phyloP scores from a whole-genome alignment of 75 land plant species.

The Adiantum capillusveneris region DNA sequence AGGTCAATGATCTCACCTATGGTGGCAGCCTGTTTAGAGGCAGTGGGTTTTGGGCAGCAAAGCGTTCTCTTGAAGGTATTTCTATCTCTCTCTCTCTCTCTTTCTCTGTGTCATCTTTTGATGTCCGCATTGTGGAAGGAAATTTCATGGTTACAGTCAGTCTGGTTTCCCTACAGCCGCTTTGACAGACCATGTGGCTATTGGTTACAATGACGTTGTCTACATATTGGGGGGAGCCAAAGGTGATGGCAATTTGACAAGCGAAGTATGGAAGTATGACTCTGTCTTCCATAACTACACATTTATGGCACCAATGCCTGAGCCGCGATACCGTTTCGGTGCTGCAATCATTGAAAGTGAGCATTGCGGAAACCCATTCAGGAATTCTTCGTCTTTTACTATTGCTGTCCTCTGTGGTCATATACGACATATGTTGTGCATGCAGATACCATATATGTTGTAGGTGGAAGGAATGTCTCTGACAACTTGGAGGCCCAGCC shows the following conservation, averaged over 20 bases:
- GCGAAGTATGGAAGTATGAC: constrained; percentile 31
- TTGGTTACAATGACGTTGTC: constrained; percentile 15
- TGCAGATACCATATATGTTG: constrained; percentile 31
- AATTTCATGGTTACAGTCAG: too few relatives aligned
- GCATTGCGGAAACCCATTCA: neutral
- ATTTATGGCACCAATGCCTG: constrained; percentile 23
- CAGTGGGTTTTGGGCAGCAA: constrained; percentile 38
- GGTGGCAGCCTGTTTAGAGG: constrained; percentile 44
- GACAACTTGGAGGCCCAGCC: neutral
- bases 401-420: too few relatives aligned
- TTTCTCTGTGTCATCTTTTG: neutral
- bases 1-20: constrained; percentile 21
- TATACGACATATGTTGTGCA: neutral
- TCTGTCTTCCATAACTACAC: constrained; percentile 29
- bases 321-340: constrained; percentile 32
- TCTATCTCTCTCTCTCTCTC: neutral
- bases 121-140: neutral
- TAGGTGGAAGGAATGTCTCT: constrained; percentile 27
- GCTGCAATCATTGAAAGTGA: constrained; percentile 32
- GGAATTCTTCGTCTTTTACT: neutral
- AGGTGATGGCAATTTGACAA: constrained; percentile 11
- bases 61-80: constrained; percentile 14
- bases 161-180: constrained; percentile 7
- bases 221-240: constrained; percentile 28
- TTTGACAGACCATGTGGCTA: constrained; percentile 30